phyloP scores from a whole-genome alignment of 371 early-diverging fungal species.

The Cokeromyces recurvatus region DNA sequence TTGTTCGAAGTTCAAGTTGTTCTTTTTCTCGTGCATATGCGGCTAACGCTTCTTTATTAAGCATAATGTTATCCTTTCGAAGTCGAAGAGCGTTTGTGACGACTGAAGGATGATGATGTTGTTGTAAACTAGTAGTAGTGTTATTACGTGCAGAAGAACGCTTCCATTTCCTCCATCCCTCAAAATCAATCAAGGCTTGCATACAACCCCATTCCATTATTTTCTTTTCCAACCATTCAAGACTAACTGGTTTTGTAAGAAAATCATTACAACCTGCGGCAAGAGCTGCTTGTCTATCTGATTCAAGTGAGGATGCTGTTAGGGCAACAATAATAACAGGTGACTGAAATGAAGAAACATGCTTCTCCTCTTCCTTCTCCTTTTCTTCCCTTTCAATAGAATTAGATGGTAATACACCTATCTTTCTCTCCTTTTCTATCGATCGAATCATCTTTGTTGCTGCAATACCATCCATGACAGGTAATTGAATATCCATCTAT shows the following conservation, averaged over 20 bases:
- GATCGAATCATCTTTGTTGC: slow-evolving; percentile 72
- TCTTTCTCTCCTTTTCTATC: slow-evolving; percentile 61
- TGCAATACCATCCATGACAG: slow-evolving; percentile 79
- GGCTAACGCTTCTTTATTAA: background rate
- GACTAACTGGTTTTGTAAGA: slow-evolving; percentile 79
- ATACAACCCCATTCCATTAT: slow-evolving; percentile 91
- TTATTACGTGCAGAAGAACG: background rate
- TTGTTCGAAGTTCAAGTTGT: slow-evolving; percentile 3
- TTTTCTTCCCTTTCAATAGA: background rate
- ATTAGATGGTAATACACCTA: slow-evolving; percentile 45
- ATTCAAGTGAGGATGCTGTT: slow-evolving; percentile 74
- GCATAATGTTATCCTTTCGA: background rate
- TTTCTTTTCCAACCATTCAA: slow-evolving; percentile 82
- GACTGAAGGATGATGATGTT: background rate
- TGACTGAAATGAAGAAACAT: slow-evolving; percentile 41
- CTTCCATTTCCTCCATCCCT: slow-evolving; percentile 76
- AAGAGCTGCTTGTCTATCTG: slow-evolving; percentile 76
- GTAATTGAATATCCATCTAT: slow-evolving; percentile 83
- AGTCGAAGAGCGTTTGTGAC: too few species aligned
- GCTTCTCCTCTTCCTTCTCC: background rate
- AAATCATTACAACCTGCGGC: slow-evolving; percentile 90
- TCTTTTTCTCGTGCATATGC: slow-evolving; percentile 1
- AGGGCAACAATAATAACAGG: slow-evolving; percentile 88
- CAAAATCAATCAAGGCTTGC: slow-evolving; percentile 87
- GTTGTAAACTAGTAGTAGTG: background rate